phyloP scores from a whole-genome alignment of 371 early-diverging fungal species.

The Capniomyces stellatus region DNA sequence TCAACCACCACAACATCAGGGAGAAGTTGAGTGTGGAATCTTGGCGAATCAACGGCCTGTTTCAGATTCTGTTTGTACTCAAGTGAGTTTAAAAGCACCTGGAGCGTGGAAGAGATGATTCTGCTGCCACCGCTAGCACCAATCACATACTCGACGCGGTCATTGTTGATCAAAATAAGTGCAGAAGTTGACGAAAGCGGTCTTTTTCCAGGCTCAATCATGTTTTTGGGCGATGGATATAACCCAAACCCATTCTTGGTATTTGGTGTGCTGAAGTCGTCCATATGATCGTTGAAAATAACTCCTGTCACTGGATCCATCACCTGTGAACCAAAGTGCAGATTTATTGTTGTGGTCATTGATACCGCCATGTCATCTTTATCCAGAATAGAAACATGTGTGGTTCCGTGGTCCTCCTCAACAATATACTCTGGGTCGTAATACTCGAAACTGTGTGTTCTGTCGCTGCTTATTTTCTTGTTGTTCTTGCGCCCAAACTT shows the following conservation, averaged over 20 bases:
- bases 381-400: constrained; percentile 85
- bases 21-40: constrained; percentile 85
- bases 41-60: constrained; percentile 54
- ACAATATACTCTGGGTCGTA: constrained; percentile 64
- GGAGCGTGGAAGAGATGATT: constrained; percentile 72
- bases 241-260: constrained; percentile 70
- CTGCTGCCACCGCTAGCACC: constrained; percentile 93
- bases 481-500: constrained; percentile 42
- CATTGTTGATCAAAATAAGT: constrained; percentile 55
- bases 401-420: constrained; percentile 85
- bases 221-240: constrained; percentile 66
- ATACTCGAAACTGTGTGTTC: constrained; percentile 38
- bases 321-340: constrained; percentile 85
- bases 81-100: constrained; percentile 57
- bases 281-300: constrained; percentile 94
- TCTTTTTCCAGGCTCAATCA: constrained; percentile 61
- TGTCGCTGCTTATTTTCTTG: constrained; percentile 44
- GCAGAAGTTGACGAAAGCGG: constrained; percentile 86
- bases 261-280: constrained; percentile 90
- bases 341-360: constrained; percentile 87
- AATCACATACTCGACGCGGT: constrained; percentile 45
- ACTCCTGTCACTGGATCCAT: constrained; percentile 91
- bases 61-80: constrained; percentile 44
- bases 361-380: constrained; percentile 66
- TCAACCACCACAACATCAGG: constrained; percentile 42